These are phyloP conservation scores for Fraxinus greggii DNA, from an alignment of 305 asterid genomes.

Conservation along the genomic window DNA sequence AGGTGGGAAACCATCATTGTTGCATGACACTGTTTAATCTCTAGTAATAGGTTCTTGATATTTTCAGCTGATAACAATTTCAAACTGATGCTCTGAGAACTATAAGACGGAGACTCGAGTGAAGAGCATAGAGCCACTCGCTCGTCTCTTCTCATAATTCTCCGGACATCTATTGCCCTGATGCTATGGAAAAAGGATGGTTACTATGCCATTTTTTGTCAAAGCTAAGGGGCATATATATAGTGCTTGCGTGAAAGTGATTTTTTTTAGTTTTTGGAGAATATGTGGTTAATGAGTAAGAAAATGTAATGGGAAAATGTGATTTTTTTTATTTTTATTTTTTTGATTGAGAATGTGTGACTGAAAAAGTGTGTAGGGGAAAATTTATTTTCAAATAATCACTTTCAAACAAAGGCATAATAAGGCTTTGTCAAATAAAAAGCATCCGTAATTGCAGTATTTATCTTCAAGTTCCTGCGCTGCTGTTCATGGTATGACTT, in stretches of 20 bases:
- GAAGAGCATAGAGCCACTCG: conserved; percentile 32
- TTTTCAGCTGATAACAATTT: background rate
- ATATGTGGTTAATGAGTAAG: background rate
- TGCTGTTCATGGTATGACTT: background rate
- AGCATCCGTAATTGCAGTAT: background rate
- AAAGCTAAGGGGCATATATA: background rate
- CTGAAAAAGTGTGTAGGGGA: background rate
- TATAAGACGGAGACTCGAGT: conserved; percentile 34
- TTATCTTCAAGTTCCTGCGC: background rate
- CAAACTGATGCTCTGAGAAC: background rate
- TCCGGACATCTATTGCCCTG: conserved; percentile 32
- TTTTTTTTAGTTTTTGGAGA: background rate
- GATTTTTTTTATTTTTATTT: too few species aligned
- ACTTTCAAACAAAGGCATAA: background rate
- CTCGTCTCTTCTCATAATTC: conserved; percentile 40
- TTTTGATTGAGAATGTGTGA: background rate
- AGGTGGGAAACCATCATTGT: background rate
- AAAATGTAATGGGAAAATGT: background rate
- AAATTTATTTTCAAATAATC: too few species aligned
- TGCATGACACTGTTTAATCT: background rate
- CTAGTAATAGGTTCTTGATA: background rate
- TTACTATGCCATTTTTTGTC: background rate
- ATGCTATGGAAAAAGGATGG: conserved; percentile 2
- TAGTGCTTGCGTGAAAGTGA: background rate
- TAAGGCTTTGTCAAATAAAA: background rate